A percentile compares a stretch with the other conserved stretches of the same genome.
Evolutionary conservation across 495 filamentous ascomycete species (phyloP).

Genomic region (Letharia columbiana): DNA sequence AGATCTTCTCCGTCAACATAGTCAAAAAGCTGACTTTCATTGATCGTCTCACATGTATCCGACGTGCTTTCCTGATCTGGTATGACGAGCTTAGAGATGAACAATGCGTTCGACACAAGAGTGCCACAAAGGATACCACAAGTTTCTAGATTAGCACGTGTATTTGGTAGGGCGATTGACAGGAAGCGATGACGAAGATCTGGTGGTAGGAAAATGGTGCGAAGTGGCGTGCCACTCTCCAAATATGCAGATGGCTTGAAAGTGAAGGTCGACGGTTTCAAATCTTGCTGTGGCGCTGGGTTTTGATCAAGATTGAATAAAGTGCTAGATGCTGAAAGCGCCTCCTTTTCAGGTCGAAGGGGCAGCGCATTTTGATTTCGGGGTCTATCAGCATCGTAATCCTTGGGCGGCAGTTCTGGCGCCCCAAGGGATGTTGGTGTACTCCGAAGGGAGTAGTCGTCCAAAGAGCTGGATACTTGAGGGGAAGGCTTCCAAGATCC

Average conservation of each 20-base stretch:
- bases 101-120: constrained; percentile 82
- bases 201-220: constrained; percentile 77
- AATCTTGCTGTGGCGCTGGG: constrained; percentile 31
- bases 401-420: constrained; percentile 46
- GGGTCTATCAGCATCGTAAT: constrained; percentile 25
- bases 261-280: constrained; percentile 51
- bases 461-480: constrained; percentile 14
- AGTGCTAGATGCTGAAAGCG: constrained; percentile 14
- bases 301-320: constrained; percentile 25
- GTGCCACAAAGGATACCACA: constrained; percentile 92
- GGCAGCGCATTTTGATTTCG: constrained; percentile 26
- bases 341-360: constrained; percentile 32
- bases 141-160: constrained; percentile 74
- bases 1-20: constrained; percentile 80
- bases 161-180: constrained; percentile 62
- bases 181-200: constrained; percentile 67
- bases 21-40: constrained; percentile 73
- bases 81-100: constrained; percentile 79
- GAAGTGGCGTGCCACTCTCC: constrained; percentile 77
- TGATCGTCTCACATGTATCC: constrained; percentile 88
- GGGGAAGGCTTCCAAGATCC: constrained; percentile 11
- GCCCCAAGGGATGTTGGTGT: constrained; percentile 33
- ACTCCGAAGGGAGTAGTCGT: constrained; percentile 20
- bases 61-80: constrained; percentile 82
- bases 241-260: constrained; percentile 82